Base-by-base conservation (phyloP, 1,284 basidiomycete species). In the Ceratobasidium papillatum region DNA sequence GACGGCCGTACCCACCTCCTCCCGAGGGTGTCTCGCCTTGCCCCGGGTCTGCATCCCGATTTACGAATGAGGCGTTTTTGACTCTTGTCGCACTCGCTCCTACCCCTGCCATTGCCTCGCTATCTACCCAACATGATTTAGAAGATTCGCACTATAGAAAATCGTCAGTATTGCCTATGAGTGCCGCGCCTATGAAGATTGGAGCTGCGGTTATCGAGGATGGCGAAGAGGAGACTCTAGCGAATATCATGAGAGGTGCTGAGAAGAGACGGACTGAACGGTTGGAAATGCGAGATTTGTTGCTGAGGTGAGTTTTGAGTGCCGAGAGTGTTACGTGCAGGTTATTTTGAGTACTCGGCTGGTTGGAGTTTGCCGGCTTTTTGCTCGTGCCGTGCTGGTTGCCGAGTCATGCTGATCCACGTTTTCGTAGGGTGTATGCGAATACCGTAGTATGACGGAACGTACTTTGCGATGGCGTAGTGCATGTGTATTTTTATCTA, bases 1-100 rank as follows among this genome's bases (percentile, higher is more conserved):
- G 61, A 14, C 65, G 61, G 61, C 25, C 72, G n/a, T 65, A 74
- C 41, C 72, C 72, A 5, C 45, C 72, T 58, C 25, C 58, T 12
- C 43, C 38, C n/a, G 34, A 32, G 22, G 45, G 32, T 4, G 22
- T 12, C 12, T 43, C 36, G n/a, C 38, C 72, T 56, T 51, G 36
- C 27, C 73, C 75, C 17, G 52, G 49, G 1, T 59, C 76, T 3
- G 59, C 74, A 8, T 65, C 63, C 3, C 61, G 76, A 25, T 77
- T 77, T 38, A 77, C 76, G 9, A 77, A 77, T 27, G 76, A 77
- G 56, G 75, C 74, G 47, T 77, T 77, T 38, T 32, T 77, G 5
- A 75, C 76, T 1, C 59, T 77, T 27, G 76, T 77, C 7, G 74
- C 76, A 14, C 74, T 75, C 14, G 63, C 74, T 36, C 76, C 74